Evolutionary conservation across 495 filamentous ascomycete species (phyloP), one percentile per base, ranked within the genome.

Genomic region (Massariosphaeria phaeospora): DNA sequence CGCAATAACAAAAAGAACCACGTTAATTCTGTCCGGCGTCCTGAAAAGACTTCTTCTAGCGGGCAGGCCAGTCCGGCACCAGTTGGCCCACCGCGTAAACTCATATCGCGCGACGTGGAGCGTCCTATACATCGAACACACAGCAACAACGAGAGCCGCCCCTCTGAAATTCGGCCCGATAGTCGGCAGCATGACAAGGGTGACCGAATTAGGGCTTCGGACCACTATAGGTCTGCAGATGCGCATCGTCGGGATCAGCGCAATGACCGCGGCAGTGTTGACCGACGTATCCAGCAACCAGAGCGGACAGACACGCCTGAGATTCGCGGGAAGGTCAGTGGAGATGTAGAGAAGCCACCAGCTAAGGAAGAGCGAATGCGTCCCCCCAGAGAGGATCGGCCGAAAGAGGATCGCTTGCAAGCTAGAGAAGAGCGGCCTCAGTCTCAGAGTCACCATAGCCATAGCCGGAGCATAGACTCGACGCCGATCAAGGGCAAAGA

Each of bases 71-170:
- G 61, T 45, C 56, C 56, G n/a, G 61, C 52, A 3, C 57, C 61
- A 12, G 21, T 29, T 30, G 47, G 17, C 18, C 51, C 34, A 12
- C 45, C 47, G 8, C 63, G 63, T 5, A 66, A 63, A 49, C 42
- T 59, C 7, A 69, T 68, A 13, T 72, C 76, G 29, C 75, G 77
- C 17, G 78, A 79, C 18, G 61, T 64, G 5, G 81, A 84, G 25
- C 76, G 72, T 48, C 67, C 78, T 27, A 67, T 73, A 5, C 72
- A 74, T 43, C 75, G 79, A 15, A 72, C 75, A 15, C 70, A 73
- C 24, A 76, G 73, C 9, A 70, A 76, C 59, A 70, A 71, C 35
- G 53, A 62, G 9, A 64, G 67, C 36, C 74, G 60, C 39, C 76
- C 79, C 24, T 74, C 71, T 27, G 65, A 65, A 31, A 76, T 78